Conservation (phyloP, 352 stramenopile species). For the Phytophthora aleatoria region DNA sequence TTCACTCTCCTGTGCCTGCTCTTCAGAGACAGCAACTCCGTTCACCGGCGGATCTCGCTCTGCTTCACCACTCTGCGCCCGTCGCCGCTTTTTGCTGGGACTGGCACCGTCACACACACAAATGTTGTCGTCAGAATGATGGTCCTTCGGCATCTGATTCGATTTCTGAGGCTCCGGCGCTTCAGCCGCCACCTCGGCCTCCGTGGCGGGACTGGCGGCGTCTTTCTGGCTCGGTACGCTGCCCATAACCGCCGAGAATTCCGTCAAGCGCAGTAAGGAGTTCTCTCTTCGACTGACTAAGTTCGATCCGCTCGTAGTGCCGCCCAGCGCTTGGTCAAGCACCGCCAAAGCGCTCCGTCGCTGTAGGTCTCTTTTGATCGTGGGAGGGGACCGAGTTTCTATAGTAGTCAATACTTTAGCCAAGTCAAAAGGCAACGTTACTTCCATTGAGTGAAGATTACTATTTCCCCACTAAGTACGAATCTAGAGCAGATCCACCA, state of each 20-base stretch:
- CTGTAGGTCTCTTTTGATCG: slow-evolving; percentile 27
- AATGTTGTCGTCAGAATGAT: slow-evolving; percentile 6
- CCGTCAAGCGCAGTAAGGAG: background rate
- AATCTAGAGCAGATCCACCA: slow-evolving; percentile 31
- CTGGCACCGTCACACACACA: slow-evolving; percentile 10
- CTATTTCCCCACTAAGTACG: slow-evolving; percentile 30
- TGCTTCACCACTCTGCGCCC: slow-evolving; percentile 2
- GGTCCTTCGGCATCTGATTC: background rate
- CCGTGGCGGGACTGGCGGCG: background rate
- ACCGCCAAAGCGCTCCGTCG: slow-evolving; percentile 4
- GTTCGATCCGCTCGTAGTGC: slow-evolving; percentile 1
- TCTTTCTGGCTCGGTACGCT: slow-evolving; percentile 27
- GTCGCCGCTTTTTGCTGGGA: slow-evolving; percentile 18
- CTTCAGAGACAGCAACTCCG: background rate
- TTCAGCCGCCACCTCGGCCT: slow-evolving; percentile 11
- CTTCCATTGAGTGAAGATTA: background rate
- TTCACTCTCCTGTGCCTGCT: background rate
- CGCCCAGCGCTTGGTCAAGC: slow-evolving; percentile 14
- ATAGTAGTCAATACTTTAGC: slow-evolving; percentile 10
- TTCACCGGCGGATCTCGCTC: slow-evolving; percentile 5
- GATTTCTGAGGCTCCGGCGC: slow-evolving; percentile 5
- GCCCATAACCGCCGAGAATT: slow-evolving; percentile 26
- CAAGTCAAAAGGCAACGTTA: slow-evolving; percentile 4
- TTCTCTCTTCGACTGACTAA: slow-evolving; percentile 1
- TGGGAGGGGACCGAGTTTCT: slow-evolving; percentile 4